Conservation (phyloP, 2,329 filamentous ascomycete genomes). For the Keithomyces neogunnii region DNA sequence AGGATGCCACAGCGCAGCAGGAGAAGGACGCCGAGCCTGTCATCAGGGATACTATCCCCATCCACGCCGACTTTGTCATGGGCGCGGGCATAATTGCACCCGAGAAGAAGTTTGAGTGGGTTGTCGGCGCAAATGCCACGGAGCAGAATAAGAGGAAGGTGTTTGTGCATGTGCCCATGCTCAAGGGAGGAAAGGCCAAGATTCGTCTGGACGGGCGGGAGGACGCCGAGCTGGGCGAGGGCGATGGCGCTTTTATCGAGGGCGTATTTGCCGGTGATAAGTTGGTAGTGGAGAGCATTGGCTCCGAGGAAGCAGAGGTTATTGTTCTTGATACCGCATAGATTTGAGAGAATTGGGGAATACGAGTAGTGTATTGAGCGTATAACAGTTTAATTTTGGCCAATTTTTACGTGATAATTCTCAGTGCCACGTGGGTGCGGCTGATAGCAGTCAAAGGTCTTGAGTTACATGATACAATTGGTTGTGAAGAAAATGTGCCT, state of each 20-base stretch:
- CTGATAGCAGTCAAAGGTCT: too few relatives aligned
- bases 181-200: slow-evolving; percentile 64
- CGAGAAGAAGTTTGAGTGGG: slow-evolving; percentile 60
- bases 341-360: slow-evolving; percentile 2
- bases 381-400: too few relatives aligned
- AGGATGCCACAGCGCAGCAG: slow-evolving; percentile 49
- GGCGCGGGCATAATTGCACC: slow-evolving; percentile 65
- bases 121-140: slow-evolving; percentile 51
- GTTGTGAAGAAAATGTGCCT: too few relatives aligned
- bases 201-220: slow-evolving; percentile 60
- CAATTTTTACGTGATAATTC: too few relatives aligned
- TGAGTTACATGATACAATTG: too few relatives aligned
- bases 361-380: background rate
- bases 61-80: slow-evolving; percentile 81
- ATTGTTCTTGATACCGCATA: slow-evolving; percentile 57
- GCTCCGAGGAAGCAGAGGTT: slow-evolving; percentile 62
- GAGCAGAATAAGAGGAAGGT: slow-evolving; percentile 57
- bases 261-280: slow-evolving; percentile 55
- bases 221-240: slow-evolving; percentile 58
- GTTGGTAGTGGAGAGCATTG: slow-evolving; percentile 57
- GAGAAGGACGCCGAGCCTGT: slow-evolving; percentile 56
- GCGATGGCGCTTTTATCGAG: slow-evolving; percentile 73
- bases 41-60: slow-evolving; percentile 63
- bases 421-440: too few relatives aligned
- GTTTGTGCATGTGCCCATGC: slow-evolving; percentile 75